These are phyloP conservation scores for Acacia confusa DNA, from an alignment of 306 rosid genomes.

Conservation along the genomic window DNA sequence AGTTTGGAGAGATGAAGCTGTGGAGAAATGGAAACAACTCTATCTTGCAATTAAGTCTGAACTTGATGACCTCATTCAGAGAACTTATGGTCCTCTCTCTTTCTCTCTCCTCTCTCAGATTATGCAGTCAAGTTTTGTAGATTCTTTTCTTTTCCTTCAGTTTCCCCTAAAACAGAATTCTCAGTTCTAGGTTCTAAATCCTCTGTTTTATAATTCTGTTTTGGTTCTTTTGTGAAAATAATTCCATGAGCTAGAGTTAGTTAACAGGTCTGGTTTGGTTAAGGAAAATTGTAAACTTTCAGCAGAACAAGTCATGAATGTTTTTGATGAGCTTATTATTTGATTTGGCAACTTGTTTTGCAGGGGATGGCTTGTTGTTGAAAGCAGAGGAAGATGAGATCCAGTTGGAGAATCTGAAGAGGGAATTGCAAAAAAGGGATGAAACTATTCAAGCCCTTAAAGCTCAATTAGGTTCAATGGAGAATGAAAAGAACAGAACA, in stretches of 20 bases:
- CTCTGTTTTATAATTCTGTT: not conserved
- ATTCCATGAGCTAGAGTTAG: not conserved
- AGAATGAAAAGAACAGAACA: constrained; percentile 55
- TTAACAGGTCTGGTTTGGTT: not conserved
- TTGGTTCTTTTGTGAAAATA: not conserved
- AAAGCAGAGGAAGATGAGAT: constrained; percentile 68
- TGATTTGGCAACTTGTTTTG: not conserved
- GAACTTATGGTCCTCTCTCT: constrained; percentile 57
- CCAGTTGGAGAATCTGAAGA: constrained; percentile 60
- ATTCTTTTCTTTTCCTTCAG: not conserved
- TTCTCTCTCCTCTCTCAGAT: not conserved
- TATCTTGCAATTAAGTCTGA: constrained; percentile 84
- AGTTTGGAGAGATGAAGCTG: constrained; percentile 77
- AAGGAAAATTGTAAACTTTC: not conserved
- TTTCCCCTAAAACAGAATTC: not conserved
- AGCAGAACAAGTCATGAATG: not conserved
- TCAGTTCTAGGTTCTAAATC: not conserved
- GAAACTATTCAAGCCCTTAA: constrained; percentile 52
- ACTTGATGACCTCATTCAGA: constrained; percentile 91
- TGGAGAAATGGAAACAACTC: constrained; percentile 94
- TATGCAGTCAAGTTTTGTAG: not conserved
- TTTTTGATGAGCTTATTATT: not conserved
- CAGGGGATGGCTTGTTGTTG: constrained; percentile 73
- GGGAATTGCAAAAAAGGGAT: constrained; percentile 63
- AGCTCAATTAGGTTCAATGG: constrained; percentile 50